Conservation (phyloP, 1,284 basidiomycete species). For the Trichosporon sp. region DNA sequence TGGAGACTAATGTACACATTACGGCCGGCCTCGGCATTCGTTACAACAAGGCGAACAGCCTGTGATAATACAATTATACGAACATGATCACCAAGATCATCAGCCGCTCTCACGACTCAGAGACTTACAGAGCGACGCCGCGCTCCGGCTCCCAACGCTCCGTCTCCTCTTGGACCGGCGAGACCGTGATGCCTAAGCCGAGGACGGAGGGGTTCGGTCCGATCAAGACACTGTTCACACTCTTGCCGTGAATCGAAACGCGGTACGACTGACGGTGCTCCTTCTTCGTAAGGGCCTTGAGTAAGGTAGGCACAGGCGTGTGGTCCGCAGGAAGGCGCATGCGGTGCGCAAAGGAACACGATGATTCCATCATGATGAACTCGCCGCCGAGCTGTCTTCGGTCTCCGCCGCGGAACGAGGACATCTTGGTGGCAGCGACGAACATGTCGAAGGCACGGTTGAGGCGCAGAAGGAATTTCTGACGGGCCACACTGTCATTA, state of each 20-base stretch:
- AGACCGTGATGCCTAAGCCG: not conserved
- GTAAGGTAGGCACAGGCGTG: conserved; percentile 60
- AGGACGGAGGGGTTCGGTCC: not conserved
- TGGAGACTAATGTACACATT: not conserved
- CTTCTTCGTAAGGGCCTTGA: conserved; percentile 36
- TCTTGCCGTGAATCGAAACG: not conserved
- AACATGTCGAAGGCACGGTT: conserved; percentile 9
- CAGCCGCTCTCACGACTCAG: not conserved
- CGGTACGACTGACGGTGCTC: not conserved
- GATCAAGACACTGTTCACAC: not conserved
- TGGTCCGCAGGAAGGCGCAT: conserved; percentile 59
- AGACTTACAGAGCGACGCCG: not conserved
- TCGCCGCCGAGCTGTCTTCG: conserved; percentile 71
- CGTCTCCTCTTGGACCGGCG: not conserved
- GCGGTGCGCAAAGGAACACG: conserved; percentile 42
- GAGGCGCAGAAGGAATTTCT: conserved; percentile 14
- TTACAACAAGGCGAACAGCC: not conserved
- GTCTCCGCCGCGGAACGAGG: conserved; percentile 10
- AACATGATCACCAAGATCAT: too few relatives aligned
- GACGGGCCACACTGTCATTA: conserved; percentile 53
- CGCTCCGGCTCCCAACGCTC: not conserved
- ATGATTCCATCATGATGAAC: conserved; percentile 70
- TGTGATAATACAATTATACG: not conserved
- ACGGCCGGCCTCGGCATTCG: not conserved
- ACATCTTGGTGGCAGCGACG: conserved; percentile 12